Percentiles rank a stretch among this genome's conserved stretches.
Evolutionary conservation across 106 monocot species (phyloP).

Genomic region (Dendrobium chrysotoxum): DNA sequence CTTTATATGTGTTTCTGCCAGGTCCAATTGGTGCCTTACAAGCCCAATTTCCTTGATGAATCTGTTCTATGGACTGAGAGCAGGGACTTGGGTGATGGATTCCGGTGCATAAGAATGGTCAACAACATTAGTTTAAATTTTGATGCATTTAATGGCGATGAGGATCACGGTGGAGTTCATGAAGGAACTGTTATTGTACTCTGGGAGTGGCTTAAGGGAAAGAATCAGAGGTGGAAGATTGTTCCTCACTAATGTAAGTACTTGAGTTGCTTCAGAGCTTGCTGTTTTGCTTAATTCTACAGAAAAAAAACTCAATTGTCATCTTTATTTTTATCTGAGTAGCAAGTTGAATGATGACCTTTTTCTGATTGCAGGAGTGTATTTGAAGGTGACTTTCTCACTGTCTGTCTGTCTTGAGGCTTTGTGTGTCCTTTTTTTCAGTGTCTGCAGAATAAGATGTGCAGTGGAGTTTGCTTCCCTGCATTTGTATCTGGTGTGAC

Average conservation of each 20-base stretch:
- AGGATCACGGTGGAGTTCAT: slow-evolving; percentile 46
- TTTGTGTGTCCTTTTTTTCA: no score
- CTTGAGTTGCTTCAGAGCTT: not conserved
- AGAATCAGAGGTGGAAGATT: slow-evolving; percentile 64
- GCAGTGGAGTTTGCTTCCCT: no score
- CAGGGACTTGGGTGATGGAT: slow-evolving; percentile 37
- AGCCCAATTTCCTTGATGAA: slow-evolving; percentile 39
- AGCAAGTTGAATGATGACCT: no score
- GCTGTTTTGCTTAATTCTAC: no score
- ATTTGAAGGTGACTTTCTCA: no score
- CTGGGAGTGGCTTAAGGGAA: slow-evolving; percentile 45
- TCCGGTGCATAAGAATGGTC: slow-evolving; percentile 53
- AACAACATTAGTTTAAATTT: slow-evolving; percentile 49
- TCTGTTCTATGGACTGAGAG: slow-evolving; percentile 53
- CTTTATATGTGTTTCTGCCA: not conserved
- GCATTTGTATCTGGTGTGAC: no score
- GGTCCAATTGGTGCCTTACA: slow-evolving; percentile 36
- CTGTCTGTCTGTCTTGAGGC: no score
- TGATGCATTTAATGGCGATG: slow-evolving; percentile 50
- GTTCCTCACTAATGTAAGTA: slow-evolving; percentile 19
- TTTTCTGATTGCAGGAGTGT: no score
- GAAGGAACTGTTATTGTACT: slow-evolving; percentile 46
- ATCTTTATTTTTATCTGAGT: no score
- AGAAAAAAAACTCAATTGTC: no score
- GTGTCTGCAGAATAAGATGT: not conserved